A percentile compares a stretch with the other conserved stretches of the same genome.
phyloP scores from a whole-genome alignment of 2,329 filamentous ascomycete species.

The Dendryphion nanum region DNA sequence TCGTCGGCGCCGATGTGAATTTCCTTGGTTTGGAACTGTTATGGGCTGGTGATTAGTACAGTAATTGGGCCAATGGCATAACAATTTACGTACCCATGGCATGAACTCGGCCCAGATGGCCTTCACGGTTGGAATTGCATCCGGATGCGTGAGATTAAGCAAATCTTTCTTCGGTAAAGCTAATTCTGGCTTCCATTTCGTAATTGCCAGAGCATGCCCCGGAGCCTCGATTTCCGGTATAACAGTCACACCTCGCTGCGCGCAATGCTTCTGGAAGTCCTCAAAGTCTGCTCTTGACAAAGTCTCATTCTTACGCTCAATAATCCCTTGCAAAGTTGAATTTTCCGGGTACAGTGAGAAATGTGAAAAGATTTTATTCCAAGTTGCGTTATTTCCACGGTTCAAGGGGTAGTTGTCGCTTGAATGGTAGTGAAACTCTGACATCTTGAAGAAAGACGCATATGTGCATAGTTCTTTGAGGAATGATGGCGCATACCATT shows the following conservation, averaged over 20 bases:
- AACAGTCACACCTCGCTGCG: slow-evolving; percentile 35
- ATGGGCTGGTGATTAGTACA: too few relatives aligned
- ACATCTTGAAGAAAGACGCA: slow-evolving; percentile 49
- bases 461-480: slow-evolving; percentile 48
- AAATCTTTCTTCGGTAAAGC: slow-evolving; percentile 36
- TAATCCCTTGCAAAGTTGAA: slow-evolving; percentile 30
- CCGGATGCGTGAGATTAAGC: slow-evolving; percentile 36
- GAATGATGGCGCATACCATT: slow-evolving; percentile 44
- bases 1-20: slow-evolving; percentile 41
- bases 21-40: slow-evolving; percentile 38
- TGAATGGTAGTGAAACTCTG: slow-evolving; percentile 51
- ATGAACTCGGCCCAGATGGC: slow-evolving; percentile 39
- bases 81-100: too few relatives aligned
- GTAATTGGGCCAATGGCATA: too few relatives aligned
- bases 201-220: slow-evolving; percentile 37
- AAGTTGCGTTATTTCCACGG: slow-evolving; percentile 47
- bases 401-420: slow-evolving; percentile 52
- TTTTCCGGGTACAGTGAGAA: slow-evolving; percentile 44
- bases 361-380: slow-evolving; percentile 47
- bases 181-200: slow-evolving; percentile 41
- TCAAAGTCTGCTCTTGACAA: slow-evolving; percentile 34
- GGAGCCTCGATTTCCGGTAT: slow-evolving; percentile 40
- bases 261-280: slow-evolving; percentile 35
- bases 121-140: slow-evolving; percentile 36
- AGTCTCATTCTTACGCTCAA: slow-evolving; percentile 37